These are phyloP conservation scores for Aspergillus indologenus DNA, from an alignment of 495 filamentous ascomycete genomes.

Conservation along the genomic window DNA sequence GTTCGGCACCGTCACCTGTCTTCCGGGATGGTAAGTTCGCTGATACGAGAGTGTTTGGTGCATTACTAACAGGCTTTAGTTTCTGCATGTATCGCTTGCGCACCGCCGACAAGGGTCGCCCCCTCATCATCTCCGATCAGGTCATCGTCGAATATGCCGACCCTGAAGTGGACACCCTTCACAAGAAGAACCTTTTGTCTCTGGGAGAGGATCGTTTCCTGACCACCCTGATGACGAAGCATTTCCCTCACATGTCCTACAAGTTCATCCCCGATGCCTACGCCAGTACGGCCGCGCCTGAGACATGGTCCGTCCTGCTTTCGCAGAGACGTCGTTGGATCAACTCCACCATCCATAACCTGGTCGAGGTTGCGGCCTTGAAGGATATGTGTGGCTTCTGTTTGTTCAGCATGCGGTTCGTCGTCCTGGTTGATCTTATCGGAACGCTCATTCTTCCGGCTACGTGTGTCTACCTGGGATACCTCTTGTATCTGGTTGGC, in stretches of 20 bases:
- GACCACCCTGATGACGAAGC: slow-evolving; percentile 96
- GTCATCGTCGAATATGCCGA: slow-evolving; percentile 86
- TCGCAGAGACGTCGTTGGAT: slow-evolving; percentile 98
- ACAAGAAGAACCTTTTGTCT: slow-evolving; percentile 96
- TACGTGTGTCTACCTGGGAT: slow-evolving; percentile 84
- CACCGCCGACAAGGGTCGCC: slow-evolving; percentile 86
- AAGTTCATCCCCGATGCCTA: slow-evolving; percentile 94
- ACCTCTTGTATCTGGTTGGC: slow-evolving; percentile 79
- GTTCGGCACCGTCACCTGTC: slow-evolving; percentile 93
- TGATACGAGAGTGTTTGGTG: neutral
- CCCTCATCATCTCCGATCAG: slow-evolving; percentile 85
- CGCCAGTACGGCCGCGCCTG: slow-evolving; percentile 88
- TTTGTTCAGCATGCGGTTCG: slow-evolving; percentile 97
- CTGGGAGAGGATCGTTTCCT: slow-evolving; percentile 97
- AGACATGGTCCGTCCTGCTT: slow-evolving; percentile 86
- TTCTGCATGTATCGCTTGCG: slow-evolving; percentile 98
- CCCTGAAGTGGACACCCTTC: slow-evolving; percentile 85
- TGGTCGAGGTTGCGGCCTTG: slow-evolving; percentile 82
- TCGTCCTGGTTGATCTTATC: slow-evolving; percentile 92
- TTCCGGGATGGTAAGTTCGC: slow-evolving; percentile 87
- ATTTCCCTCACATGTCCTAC: slow-evolving; percentile 93
- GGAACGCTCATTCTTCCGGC: slow-evolving; percentile 93
- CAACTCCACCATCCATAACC: slow-evolving; percentile 96
- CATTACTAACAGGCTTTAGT: slow-evolving; percentile 49
- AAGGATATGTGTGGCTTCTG: slow-evolving; percentile 97